These are phyloP conservation scores for Massarina eburnea DNA, from an alignment of 2,329 filamentous ascomycete species.

Conservation along the genomic window DNA sequence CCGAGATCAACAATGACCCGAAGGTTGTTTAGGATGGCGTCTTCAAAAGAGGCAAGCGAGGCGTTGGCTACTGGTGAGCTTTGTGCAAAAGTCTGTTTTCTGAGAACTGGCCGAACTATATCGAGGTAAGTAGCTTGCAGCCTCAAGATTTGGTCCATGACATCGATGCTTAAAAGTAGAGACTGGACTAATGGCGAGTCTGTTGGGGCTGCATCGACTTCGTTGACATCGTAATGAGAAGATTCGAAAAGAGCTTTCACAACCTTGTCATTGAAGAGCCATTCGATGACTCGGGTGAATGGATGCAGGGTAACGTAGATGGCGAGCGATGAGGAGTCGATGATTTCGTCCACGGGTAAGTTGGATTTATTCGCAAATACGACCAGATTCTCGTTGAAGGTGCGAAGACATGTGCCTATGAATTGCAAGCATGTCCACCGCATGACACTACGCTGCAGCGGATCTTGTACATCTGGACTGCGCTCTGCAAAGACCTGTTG, in stretches of 20 bases:
- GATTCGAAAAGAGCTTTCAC: constrained; percentile 76
- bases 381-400: constrained; percentile 93
- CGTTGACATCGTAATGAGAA: constrained; percentile 73
- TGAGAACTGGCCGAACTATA: constrained; percentile 78
- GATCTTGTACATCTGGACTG: constrained; percentile 62
- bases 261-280: constrained; percentile 93
- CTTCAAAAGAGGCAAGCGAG: constrained; percentile 86
- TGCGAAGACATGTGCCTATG: constrained; percentile 73
- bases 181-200: constrained; percentile 82
- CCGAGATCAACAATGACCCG: constrained; percentile 79
- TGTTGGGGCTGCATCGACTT: constrained; percentile 70
- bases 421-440: constrained; percentile 83
- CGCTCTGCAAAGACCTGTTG: constrained; percentile 74
- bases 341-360: constrained; percentile 72
- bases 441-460: constrained; percentile 70
- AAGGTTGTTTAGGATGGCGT: constrained; percentile 81
- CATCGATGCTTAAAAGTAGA: constrained; percentile 76
- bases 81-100: constrained; percentile 62
- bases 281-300: constrained; percentile 94
- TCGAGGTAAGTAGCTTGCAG: constrained; percentile 90
- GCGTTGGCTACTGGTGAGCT: constrained; percentile 68
- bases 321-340: constrained; percentile 72
- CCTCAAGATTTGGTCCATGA: constrained; percentile 80
- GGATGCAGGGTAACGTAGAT: constrained; percentile 87
- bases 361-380: constrained; percentile 79